These are phyloP conservation scores for Botrytis deweyae DNA, from an alignment of 2,329 filamentous ascomycete genomes.

Conservation along the genomic window DNA sequence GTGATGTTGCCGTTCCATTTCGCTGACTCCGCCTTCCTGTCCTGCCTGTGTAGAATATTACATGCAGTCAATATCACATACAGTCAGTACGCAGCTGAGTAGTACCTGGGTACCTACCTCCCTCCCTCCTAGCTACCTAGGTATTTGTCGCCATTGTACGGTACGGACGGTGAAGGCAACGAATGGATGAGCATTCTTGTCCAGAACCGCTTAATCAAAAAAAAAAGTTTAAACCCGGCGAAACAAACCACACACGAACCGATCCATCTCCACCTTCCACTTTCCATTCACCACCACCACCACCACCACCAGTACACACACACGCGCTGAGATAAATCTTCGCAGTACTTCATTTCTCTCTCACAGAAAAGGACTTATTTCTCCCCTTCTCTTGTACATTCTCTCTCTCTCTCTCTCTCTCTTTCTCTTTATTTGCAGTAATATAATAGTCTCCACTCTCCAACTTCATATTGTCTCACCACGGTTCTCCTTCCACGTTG, in stretches of 20 bases:
- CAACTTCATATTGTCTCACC: constrained; percentile 10
- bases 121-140: no score
- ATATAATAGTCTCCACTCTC: constrained; percentile 8
- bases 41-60: background rate
- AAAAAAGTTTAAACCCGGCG: background rate
- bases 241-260: constrained; percentile 1
- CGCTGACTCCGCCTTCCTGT: constrained; percentile 2
- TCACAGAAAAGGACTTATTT: background rate
- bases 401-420: background rate
- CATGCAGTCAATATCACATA: background rate
- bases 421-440: background rate
- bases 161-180: background rate
- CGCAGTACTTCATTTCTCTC: background rate
- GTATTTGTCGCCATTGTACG: background rate
- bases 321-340: constrained; percentile 19
- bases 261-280: constrained; percentile 4
- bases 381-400: constrained; percentile 12
- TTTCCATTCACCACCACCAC: constrained; percentile 2
- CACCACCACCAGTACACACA: background rate
- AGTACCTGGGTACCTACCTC: background rate
- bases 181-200: background rate
- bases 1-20: background rate
- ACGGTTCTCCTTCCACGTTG: constrained; percentile 13
- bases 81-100: background rate
- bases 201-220: background rate